phyloP scores from a whole-genome alignment of 2,329 filamentous ascomycete genomes.

The Xylaria multiplex region DNA sequence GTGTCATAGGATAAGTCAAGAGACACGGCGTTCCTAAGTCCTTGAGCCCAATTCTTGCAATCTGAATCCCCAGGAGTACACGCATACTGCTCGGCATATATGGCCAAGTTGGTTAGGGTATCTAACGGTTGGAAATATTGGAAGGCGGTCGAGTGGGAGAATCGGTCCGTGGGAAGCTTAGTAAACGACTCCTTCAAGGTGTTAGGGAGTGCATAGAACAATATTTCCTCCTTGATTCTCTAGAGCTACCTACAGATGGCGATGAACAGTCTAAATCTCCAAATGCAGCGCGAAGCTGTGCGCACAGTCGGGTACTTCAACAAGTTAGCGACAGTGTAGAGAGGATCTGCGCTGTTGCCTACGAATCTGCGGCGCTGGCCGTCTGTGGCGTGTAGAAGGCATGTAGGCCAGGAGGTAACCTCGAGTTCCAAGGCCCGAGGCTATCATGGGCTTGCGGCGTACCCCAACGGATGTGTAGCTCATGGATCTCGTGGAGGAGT shows the following conservation, averaged over 20 bases:
- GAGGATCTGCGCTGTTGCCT: conserved; percentile 19
- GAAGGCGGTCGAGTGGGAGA: conserved; percentile 69
- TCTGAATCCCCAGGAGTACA: conserved; percentile 49
- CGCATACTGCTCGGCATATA: conserved; percentile 56
- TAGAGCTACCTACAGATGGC: conserved; percentile 45
- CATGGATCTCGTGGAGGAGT: conserved; percentile 71
- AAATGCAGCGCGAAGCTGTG: conserved; percentile 47
- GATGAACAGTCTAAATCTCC: conserved; percentile 51
- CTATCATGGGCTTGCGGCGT: conserved; percentile 66
- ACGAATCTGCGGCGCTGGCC: conserved; percentile 43
- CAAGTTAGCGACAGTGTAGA: conserved; percentile 24
- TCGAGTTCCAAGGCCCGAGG: conserved; percentile 76
- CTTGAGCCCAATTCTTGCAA: conserved; percentile 42
- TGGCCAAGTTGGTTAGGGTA: conserved; percentile 63
- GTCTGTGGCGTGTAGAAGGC: conserved; percentile 74
- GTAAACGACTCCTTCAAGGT: conserved; percentile 71
- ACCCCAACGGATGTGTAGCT: conserved; percentile 85
- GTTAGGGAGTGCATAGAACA: conserved; percentile 54
- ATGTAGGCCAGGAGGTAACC: conserved; percentile 83
- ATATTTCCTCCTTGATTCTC: neutral
- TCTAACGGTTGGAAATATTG: conserved; percentile 78
- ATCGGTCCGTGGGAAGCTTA: conserved; percentile 63
- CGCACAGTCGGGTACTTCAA: conserved; percentile 47
- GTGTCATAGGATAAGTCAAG: conserved; percentile 77
- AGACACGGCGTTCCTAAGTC: conserved; percentile 58